These are phyloP conservation scores for Tilletia horrida DNA, from an alignment of 1,284 basidiomycete species.

Conservation along the genomic window DNA sequence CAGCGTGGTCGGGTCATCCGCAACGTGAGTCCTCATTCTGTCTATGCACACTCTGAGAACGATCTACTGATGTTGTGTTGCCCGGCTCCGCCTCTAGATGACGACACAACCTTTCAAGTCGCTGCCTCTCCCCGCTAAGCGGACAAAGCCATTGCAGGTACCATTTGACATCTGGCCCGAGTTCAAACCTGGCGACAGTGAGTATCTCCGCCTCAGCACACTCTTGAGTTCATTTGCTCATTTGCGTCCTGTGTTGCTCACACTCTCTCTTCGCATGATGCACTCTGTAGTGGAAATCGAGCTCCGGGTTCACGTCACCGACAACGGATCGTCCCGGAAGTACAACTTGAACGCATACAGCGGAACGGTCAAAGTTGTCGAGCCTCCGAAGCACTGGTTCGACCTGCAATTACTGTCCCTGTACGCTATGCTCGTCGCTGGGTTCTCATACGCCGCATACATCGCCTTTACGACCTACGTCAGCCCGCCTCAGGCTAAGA, in stretches of 20 bases:
- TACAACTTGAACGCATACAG: slow-evolving; percentile 14
- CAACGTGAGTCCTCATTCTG: slow-evolving; percentile 32
- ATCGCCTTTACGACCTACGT: slow-evolving; percentile 34
- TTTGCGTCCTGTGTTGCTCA: not conserved
- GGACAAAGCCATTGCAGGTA: slow-evolving; percentile 43
- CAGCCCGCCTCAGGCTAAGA: slow-evolving; percentile 20
- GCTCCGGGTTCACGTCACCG: slow-evolving; percentile 6
- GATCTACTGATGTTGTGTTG: not conserved
- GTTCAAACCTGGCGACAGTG: slow-evolving; percentile 49
- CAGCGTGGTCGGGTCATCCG: slow-evolving; percentile 46
- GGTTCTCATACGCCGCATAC: slow-evolving; percentile 28
- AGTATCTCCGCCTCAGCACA: no score
- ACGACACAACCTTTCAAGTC: slow-evolving; percentile 47
- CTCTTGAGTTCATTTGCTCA: slow-evolving; percentile 29
- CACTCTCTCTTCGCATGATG: not conserved
- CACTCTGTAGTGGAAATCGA: slow-evolving; percentile 13
- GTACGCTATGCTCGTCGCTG: slow-evolving; percentile 34
- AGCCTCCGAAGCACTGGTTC: slow-evolving; percentile 49
- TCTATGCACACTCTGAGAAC: not conserved
- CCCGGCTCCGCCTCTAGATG: slow-evolving; percentile 28
- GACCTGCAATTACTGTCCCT: slow-evolving; percentile 49
- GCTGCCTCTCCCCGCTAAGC: slow-evolving; percentile 36
- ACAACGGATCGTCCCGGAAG: slow-evolving; percentile 13
- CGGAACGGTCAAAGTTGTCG: slow-evolving; percentile 47
- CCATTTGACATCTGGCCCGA: slow-evolving; percentile 52